Percentiles rank a stretch among this genome's conserved stretches.
Evolutionary conservation across 768 basidiomycete genomes (phyloP).

Genomic region (Suillus occidentalis): DNA sequence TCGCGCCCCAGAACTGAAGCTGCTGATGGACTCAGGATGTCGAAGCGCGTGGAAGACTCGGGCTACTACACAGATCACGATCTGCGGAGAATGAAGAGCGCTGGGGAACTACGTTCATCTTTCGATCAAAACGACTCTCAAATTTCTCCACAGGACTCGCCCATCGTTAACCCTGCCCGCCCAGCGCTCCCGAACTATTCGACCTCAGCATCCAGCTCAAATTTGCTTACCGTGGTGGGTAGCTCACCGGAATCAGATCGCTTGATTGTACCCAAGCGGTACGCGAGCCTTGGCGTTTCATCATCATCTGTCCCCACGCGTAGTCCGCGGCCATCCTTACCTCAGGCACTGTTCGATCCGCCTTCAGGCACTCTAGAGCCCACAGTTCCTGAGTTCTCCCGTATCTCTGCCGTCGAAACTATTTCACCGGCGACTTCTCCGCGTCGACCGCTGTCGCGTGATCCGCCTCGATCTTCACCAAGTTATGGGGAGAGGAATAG

Average conservation of each 20-base stretch:
- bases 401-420: conserved; percentile 20
- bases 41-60: conserved; percentile 38
- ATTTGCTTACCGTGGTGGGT: conserved; percentile 45
- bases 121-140: conserved; percentile 26
- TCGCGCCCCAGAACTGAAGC: conserved; percentile 36
- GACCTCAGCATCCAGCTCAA: conserved; percentile 69
- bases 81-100: conserved; percentile 83
- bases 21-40: conserved; percentile 22
- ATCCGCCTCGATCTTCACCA: conserved; percentile 12
- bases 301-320: conserved; percentile 41
- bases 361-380: conserved; percentile 35
- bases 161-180: conserved; percentile 37
- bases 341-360: conserved; percentile 52
- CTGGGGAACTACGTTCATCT: conserved; percentile 65
- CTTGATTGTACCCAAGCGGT: conserved; percentile 49
- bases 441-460: conserved; percentile 22
- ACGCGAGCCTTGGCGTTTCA: conserved; percentile 64
- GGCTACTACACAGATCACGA: conserved; percentile 54
- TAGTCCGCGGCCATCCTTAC: conserved; percentile 39
- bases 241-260: conserved; percentile 36
- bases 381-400: conserved; percentile 14
- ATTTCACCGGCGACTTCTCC: conserved; percentile 30
- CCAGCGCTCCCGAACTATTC: conserved; percentile 50
- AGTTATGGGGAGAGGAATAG: conserved; percentile 27
- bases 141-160: conserved; percentile 24